Conservation (phyloP, 2,329 filamentous ascomycete genomes). For the Colletotrichum chrysophilum region DNA sequence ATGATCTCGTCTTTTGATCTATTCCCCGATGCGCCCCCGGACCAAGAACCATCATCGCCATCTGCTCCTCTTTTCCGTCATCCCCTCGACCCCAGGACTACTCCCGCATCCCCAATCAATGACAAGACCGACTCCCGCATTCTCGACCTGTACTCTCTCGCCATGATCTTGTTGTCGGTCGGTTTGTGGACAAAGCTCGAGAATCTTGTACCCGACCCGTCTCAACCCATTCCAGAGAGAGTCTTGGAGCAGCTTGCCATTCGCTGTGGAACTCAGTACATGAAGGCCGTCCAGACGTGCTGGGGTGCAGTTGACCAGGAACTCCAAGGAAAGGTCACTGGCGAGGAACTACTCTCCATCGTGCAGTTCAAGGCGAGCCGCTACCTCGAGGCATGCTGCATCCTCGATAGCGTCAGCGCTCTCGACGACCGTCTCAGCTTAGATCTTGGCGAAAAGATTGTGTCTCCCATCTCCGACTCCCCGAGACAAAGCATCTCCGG, state of each 20-base stretch:
- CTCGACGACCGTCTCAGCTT: slow-evolving; percentile 58
- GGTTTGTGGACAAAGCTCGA: slow-evolving; percentile 76
- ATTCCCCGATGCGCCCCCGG: slow-evolving; percentile 59
- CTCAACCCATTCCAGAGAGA: slow-evolving; percentile 61
- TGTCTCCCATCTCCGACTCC: background rate
- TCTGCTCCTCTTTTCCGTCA: slow-evolving; percentile 64
- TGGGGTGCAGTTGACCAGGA: slow-evolving; percentile 73
- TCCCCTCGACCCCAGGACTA: slow-evolving; percentile 63
- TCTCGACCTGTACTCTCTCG: slow-evolving; percentile 75
- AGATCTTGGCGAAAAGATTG: slow-evolving; percentile 41
- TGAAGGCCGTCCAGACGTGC: slow-evolving; percentile 75
- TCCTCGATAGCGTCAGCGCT: slow-evolving; percentile 63
- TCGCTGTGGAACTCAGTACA: slow-evolving; percentile 76
- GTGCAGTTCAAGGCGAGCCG: slow-evolving; percentile 61
- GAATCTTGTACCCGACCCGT: slow-evolving; percentile 50
- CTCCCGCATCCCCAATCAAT: slow-evolving; percentile 50
- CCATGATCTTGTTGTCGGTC: slow-evolving; percentile 75
- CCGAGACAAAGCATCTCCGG: slow-evolving; percentile 4
- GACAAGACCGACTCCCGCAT: slow-evolving; percentile 61
- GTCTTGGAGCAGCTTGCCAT: slow-evolving; percentile 67
- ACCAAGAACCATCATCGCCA: slow-evolving; percentile 29
- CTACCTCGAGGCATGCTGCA: slow-evolving; percentile 66
- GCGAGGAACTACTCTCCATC: slow-evolving; percentile 56
- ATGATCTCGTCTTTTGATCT: slow-evolving; percentile 77
- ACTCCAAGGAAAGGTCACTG: slow-evolving; percentile 47